Evolutionary conservation across 2,329 filamentous ascomycete genomes (phyloP), one percentile per base, ranked within the genome.

Genomic region (Allantophomopsis lycopodina): DNA sequence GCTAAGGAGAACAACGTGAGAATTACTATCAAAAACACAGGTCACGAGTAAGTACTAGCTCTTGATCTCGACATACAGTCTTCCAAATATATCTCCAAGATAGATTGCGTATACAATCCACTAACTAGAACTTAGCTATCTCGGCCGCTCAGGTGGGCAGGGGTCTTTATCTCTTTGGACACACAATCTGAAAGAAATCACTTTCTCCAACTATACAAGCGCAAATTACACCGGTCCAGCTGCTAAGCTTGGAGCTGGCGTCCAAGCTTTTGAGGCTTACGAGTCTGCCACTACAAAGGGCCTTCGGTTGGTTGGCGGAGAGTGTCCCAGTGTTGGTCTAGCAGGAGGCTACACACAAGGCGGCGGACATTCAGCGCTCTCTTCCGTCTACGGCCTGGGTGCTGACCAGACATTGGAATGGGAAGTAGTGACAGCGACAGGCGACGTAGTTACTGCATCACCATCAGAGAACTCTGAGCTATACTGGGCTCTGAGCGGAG

Each of bases 401-500:
- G 23, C 23, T 28, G 23, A 28, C 8, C 23, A 28, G 23, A 28
- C 23, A 12, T 8, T 28, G 23, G 23, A 28, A 10, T 28, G 23
- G 23, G 23, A 28, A 28, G 23, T 28, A 8, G 23, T 28, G 23
- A 28, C 23, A 28, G 23, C 23, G 10, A 3, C 23, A 6, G 23
- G 23, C 8, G 11, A 28, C 11, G 11, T 28, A 28, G 23, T 23
- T 7, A 53, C 5, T 58, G 63, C 23, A 51, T 68, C 2, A 61
- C 63, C 31, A 62, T 57, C 21, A 60, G 53, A 14, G 50, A 53
- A 28, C 54, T 23, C 57, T 2, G 66, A 69, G 33, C 53, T 71
- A 3, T 69, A 61, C 54, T 68, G 62, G 62, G 66, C 64, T 3
- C 56, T 70, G 31, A 54, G 62, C 8, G 66, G 66, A 21, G 66